A percentile compares a stretch with the other conserved stretches of the same genome.
Conservation (phyloP, 2,329 filamentous ascomycete species). For the Dothistroma septosporum region DNA sequence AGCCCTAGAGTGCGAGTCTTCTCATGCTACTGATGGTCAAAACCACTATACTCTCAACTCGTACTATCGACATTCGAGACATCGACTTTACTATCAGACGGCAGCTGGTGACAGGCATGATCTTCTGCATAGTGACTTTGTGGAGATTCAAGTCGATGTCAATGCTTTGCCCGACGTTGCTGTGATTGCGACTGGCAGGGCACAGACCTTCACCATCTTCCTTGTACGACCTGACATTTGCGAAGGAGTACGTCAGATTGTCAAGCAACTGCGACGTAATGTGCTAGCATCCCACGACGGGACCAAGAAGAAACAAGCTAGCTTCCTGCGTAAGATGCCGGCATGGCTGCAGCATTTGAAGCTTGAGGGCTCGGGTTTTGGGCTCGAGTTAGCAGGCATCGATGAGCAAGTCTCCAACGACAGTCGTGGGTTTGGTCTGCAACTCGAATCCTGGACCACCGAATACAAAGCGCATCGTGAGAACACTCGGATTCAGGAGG, state of each 20-base stretch:
- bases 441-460: conserved; percentile 80
- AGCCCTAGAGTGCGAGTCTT: conserved; percentile 88
- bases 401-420: conserved; percentile 79
- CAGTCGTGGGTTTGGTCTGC: conserved; percentile 75
- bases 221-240: conserved; percentile 90
- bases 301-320: conserved; percentile 45
- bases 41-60: conserved; percentile 82
- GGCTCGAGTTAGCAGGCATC: conserved; percentile 82
- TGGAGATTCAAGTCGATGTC: conserved; percentile 81
- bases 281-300: conserved; percentile 53
- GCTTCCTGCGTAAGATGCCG: conserved; percentile 74
- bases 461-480: conserved; percentile 79
- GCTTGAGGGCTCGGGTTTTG: conserved; percentile 83
- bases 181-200: conserved; percentile 71
- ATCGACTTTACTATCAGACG: conserved; percentile 92
- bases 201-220: conserved; percentile 84
- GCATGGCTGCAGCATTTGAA: conserved; percentile 80
- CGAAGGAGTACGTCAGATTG: conserved; percentile 85
- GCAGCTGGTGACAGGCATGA: conserved; percentile 77
- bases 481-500: conserved; percentile 41
- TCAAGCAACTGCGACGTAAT: conserved; percentile 72
- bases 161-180: conserved; percentile 81
- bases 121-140: conserved; percentile 77
- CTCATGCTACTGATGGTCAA: conserved; percentile 80
- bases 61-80: conserved; percentile 75